Evolutionary conservation across 2,329 filamentous ascomycete species (phyloP), one percentile per base, ranked within the genome.

Genomic region (Cadophora malorum): DNA sequence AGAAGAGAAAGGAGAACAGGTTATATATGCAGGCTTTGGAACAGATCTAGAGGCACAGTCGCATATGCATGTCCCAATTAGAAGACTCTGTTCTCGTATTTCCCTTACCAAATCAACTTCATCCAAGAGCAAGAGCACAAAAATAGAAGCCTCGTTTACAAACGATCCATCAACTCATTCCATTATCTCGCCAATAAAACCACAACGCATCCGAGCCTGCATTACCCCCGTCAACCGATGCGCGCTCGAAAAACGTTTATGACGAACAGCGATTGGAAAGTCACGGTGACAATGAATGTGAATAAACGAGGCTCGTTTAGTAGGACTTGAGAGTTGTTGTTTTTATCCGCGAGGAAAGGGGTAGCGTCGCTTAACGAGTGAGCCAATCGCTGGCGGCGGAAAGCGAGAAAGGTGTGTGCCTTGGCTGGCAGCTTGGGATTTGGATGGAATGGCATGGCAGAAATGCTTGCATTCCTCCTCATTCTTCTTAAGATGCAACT

Each of bases 231-330:
- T 33, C 25, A 33, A 33, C 31, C 8, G 2, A 7, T n/a, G 35
- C 9, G 6, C 33, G 2, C 3, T 55, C 25, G 28, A 14, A 28
- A 31, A 55, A 3, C 52, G 14, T 19, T 55, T 21, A 49, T 10
- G 6, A 6, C 10, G 21, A 10, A 21, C 19, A n/a, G n/a, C 45
- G n/a, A 49, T 49, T 49, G 45, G 45, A 33, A 21, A 6, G n/a
- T n/a, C 6, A 14, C 16, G 7, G n/a, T n/a, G n/a, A n/a, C n/a
- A n/a, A n/a, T n/a, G n/a, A 8, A 19, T n/a, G 25, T n/a, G 52
- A 33, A 55, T 28, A 33, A 55, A 55, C 25, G 52, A 55, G 28
- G 23, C 28, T 55, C 52, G 52, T 55, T 55, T 55, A 55, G 28
- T 4, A 31, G 28, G 52, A 2, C 6, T 10, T 10, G 28, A 8